Base-by-base conservation (phyloP, 169 alveolate species). In the Eimeria sp. region DNA sequence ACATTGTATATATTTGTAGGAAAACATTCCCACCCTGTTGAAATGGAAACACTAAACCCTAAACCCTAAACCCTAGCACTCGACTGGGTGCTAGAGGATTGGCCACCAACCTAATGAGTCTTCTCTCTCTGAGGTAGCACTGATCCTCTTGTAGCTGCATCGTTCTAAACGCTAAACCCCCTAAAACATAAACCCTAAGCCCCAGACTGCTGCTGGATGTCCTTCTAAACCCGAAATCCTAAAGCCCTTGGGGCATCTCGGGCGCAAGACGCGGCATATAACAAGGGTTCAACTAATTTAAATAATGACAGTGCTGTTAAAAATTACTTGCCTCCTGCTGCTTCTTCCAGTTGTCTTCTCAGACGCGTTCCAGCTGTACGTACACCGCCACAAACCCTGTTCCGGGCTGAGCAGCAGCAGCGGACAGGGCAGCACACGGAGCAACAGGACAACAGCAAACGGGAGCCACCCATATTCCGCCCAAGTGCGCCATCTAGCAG, bases 1-100 rank as follows among this genome's bases (percentile, higher is more conserved):
- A 61, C n/a, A 5, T 0, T 18, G 20, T 5, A n/a, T n/a, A 61
- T 18, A 6, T 25, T 61, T 7, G 11, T 65, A 16, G 34, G 9
- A 6, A 25, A 25, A 16, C 2, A 18, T 1, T n/a, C 3, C 27
- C 70, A 61, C n/a, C 70, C 70, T 5, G 7, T 1, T 20, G 75
- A 5, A 4, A 5, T 65, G 75, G 75, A 78, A 78, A 78, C 88
- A 63, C 88, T 76, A 78, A 45, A 78, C 88, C 88, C 88, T 78
- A 78, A 47, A 49, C 88, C 88, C 88, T 47, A 43, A 78, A 80
- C 89, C 43, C 89, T 45, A 43, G 61, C 10, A 54, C 61, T 54
- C 10, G 61, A 14, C 61, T 54, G 20, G 61, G 40, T 34, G 40
- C 63, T 54, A 10, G 22, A 54, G 18, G 70, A 61, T 1, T 5